These are phyloP conservation scores for Trichophyton simii DNA, from an alignment of 2,329 filamentous ascomycete genomes.

Conservation along the genomic window DNA sequence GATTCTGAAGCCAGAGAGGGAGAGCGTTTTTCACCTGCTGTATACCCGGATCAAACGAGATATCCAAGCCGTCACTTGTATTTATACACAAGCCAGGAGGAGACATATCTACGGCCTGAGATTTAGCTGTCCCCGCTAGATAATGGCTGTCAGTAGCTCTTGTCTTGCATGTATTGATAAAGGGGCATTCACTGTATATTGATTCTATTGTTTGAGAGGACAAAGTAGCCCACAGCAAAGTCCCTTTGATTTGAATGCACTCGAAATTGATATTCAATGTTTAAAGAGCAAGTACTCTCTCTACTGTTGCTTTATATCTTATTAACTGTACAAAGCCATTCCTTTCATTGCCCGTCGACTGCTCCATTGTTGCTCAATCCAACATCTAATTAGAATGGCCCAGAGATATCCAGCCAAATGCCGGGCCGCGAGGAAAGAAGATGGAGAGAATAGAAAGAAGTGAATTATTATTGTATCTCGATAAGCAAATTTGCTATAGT, in stretches of 20 bases:
- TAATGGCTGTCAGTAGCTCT: background rate
- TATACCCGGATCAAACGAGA: no score
- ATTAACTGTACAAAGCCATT: no score
- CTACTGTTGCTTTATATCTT: no score
- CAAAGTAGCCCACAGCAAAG: background rate
- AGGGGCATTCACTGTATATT: background rate
- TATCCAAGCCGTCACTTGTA: background rate
- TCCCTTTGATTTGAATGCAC: background rate
- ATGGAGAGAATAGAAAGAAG: background rate
- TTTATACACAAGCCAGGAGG: background rate
- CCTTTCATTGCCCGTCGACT: no score
- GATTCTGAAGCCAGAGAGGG: no score
- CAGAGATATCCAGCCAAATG: no score
- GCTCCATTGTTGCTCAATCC: no score
- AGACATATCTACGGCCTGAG: background rate
- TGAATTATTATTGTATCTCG: background rate
- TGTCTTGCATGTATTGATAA: background rate
- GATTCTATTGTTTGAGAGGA: background rate
- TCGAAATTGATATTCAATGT: background rate
- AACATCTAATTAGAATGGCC: no score
- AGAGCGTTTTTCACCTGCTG: no score
- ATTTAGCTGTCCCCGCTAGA: background rate
- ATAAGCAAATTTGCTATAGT: background rate
- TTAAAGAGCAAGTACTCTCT: no score
- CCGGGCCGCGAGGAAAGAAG: no score